Evolutionary conservation across 2,329 filamentous ascomycete species (phyloP).

Genomic region (Dactylellina parvicollis): DNA sequence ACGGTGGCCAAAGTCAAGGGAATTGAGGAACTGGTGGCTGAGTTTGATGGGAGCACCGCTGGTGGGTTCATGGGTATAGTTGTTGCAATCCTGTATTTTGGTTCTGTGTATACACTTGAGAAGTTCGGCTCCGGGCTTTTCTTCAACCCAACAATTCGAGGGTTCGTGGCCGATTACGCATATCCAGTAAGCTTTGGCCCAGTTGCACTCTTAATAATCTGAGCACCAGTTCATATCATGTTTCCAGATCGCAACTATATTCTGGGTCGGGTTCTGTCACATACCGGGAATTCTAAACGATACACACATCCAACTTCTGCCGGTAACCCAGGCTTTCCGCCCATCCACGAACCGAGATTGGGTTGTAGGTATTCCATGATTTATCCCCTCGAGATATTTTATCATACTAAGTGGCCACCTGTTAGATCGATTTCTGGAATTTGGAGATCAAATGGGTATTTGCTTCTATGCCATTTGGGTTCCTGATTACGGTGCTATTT

Average conservation of each 20-base stretch:
- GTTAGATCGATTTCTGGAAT: constrained; percentile 68
- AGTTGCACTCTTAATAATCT: not conserved
- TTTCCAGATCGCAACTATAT: constrained; percentile 64
- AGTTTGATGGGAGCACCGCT: constrained; percentile 56
- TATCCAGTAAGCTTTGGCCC: constrained; percentile 62
- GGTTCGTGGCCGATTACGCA: constrained; percentile 67
- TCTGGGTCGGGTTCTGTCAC: constrained; percentile 68
- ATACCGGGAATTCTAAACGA: constrained; percentile 69
- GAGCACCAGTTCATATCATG: not conserved
- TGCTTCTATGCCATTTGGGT: constrained; percentile 67
- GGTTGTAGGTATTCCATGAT: constrained; percentile 56
- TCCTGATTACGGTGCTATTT: constrained; percentile 67
- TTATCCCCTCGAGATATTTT: constrained; percentile 62
- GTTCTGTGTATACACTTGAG: constrained; percentile 62
- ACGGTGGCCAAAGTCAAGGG: constrained; percentile 59
- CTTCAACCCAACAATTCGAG: constrained; percentile 63
- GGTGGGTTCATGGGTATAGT: constrained; percentile 61
- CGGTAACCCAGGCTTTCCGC: constrained; percentile 79
- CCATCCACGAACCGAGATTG: constrained; percentile 75
- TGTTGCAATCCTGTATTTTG: constrained; percentile 63
- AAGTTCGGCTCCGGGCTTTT: constrained; percentile 64
- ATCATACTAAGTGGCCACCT: constrained; percentile 64
- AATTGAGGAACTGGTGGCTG: constrained; percentile 68
- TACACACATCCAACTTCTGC: constrained; percentile 75
- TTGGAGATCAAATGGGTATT: constrained; percentile 67